Percentiles rank a stretch among this genome's conserved stretches.
These are phyloP conservation scores for Eucalyptus cladocalyx DNA, from an alignment of 345 rosid genomes.

Conservation along the genomic window DNA sequence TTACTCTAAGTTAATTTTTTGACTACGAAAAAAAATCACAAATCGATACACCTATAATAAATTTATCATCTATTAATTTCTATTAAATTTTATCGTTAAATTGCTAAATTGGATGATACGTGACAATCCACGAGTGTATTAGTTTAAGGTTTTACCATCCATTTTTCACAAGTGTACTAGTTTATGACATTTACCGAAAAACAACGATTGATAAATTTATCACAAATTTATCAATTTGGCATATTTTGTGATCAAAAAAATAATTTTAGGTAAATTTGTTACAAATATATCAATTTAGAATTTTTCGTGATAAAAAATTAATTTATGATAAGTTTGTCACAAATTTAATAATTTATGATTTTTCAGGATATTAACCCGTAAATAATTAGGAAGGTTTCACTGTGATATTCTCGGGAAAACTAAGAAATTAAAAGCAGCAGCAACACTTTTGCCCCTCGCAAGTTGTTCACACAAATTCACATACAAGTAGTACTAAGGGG, in stretches of 20 bases:
- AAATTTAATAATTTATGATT: no score
- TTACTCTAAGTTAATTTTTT: no score
- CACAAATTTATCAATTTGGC: no score
- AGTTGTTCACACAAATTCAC: background rate
- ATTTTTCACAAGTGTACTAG: accelerated
- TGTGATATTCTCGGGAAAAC: background rate
- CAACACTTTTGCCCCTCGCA: background rate
- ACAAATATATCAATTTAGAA: no score
- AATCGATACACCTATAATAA: accelerated
- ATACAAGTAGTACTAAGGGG: background rate
- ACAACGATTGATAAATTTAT: accelerated
- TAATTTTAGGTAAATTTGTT: no score
- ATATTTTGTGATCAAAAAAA: no score
- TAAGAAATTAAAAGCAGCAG: background rate
- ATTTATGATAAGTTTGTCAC: accelerated
- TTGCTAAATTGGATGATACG: background rate
- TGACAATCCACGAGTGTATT: accelerated
- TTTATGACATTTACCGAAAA: no score
- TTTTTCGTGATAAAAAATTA: no score
- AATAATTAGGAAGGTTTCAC: background rate
- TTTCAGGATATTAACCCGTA: accelerated
- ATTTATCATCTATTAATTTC: accelerated
- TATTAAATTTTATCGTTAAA: no score
- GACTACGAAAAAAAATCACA: accelerated
- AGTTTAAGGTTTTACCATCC: accelerated